These are phyloP conservation scores for Austroboletus eburneus DNA, from an alignment of 768 basidiomycete species.

Conservation along the genomic window DNA sequence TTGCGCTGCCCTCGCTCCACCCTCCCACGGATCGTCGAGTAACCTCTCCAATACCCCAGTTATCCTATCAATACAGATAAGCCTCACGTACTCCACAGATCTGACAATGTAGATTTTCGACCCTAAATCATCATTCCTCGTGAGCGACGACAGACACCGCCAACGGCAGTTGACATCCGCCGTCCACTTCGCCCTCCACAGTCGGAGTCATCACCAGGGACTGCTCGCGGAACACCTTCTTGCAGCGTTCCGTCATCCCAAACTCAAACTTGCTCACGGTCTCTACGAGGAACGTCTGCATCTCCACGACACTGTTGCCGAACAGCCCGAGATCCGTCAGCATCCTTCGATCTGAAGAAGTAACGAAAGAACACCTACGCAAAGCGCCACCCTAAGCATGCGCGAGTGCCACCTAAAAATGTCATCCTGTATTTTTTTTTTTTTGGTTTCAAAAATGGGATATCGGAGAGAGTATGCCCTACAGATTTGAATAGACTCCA, in stretches of 20 bases:
- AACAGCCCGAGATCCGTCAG: not conserved
- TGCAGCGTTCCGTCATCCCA: constrained; percentile 25
- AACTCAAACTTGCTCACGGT: constrained; percentile 53
- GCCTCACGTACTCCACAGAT: not conserved
- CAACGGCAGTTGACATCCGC: constrained; percentile 33
- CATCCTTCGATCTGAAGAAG: not conserved
- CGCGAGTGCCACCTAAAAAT: constrained; percentile 11
- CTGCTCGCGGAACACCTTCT: constrained; percentile 27
- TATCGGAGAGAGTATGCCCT: not conserved
- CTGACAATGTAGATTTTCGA: not conserved
- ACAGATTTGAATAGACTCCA: constrained; percentile 30
- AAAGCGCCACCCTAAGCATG: constrained; percentile 26
- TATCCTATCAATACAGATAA: too few species aligned
- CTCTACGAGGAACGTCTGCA: constrained; percentile 59
- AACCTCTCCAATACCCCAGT: too few species aligned
- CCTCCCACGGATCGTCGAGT: too few species aligned
- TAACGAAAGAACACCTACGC: constrained; percentile 12
- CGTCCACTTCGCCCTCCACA: constrained; percentile 29
- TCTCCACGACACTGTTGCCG: constrained; percentile 45
- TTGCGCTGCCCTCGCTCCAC: too few species aligned
- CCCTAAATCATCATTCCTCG: not conserved
- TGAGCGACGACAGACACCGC: constrained; percentile 17
- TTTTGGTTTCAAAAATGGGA: not conserved
- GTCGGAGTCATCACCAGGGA: constrained; percentile 34
- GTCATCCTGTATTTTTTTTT: constrained; percentile 14